Evolutionary conservation across 1,284 basidiomycete species (phyloP).

Genomic region (Trichosporon ovoides): DNA sequence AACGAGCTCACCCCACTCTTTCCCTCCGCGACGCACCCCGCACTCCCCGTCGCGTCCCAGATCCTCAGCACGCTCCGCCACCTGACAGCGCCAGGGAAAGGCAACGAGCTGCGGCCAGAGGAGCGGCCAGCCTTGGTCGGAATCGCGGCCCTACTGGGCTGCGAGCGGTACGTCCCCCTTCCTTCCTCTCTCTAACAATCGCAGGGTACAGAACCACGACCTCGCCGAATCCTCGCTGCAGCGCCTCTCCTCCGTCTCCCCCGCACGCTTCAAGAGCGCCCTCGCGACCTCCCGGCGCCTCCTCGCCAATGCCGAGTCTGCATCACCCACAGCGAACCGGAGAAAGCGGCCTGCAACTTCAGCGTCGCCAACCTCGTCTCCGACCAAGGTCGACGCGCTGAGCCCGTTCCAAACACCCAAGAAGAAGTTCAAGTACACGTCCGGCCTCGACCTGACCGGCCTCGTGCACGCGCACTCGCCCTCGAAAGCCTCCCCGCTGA

Average conservation of each 20-base stretch:
- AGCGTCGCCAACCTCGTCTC: neutral
- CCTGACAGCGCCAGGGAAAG: slow-evolving; percentile 38
- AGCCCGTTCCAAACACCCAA: slow-evolving; percentile 33
- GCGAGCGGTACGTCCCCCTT: slow-evolving; percentile 41
- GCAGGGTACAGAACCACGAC: slow-evolving; percentile 39
- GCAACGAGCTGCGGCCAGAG: slow-evolving; percentile 36
- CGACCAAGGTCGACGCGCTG: neutral
- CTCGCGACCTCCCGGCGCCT: slow-evolving; percentile 27
- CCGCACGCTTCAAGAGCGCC: slow-evolving; percentile 36
- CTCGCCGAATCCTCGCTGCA: slow-evolving; percentile 32
- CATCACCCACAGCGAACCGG: neutral
- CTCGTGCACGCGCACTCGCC: slow-evolving; percentile 26
- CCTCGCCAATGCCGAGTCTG: slow-evolving; percentile 15
- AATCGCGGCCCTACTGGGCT: slow-evolving; percentile 43
- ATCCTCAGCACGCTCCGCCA: slow-evolving; percentile 40
- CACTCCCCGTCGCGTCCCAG: slow-evolving; percentile 34
- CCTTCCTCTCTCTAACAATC: neutral
- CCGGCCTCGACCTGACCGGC: slow-evolving; percentile 28
- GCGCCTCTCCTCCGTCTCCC: slow-evolving; percentile 41
- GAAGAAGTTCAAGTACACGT: slow-evolving; percentile 34
- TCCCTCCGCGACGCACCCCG: slow-evolving; percentile 40
- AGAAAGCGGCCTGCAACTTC: neutral
- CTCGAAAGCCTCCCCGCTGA: slow-evolving; percentile 22
- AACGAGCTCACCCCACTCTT: slow-evolving; percentile 40
- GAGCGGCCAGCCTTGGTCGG: slow-evolving; percentile 44